phyloP scores from a whole-genome alignment of 2,329 filamentous ascomycete genomes.

The Pseudogymnoascus sp. region DNA sequence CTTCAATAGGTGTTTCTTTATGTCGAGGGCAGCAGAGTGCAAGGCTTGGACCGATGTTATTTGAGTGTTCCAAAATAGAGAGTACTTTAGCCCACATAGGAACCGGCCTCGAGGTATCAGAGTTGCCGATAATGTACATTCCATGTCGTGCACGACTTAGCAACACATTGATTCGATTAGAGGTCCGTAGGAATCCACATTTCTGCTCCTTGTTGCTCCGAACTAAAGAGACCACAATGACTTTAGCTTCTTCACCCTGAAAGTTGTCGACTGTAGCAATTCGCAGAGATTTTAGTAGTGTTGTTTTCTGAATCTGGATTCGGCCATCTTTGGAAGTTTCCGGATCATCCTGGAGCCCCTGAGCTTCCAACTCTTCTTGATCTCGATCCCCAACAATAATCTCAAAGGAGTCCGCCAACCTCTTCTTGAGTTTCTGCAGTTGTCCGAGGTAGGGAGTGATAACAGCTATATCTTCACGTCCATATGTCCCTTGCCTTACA shows the following conservation, averaged over 20 bases:
- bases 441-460: slow-evolving; percentile 59
- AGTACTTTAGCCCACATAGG: slow-evolving; percentile 57
- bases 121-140: slow-evolving; percentile 63
- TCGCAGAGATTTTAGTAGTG: slow-evolving; percentile 32
- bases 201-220: slow-evolving; percentile 53
- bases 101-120: slow-evolving; percentile 46
- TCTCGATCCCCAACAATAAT: slow-evolving; percentile 59
- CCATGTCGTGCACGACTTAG: slow-evolving; percentile 59
- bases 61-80: slow-evolving; percentile 37
- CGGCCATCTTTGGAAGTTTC: slow-evolving; percentile 12
- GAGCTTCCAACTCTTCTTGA: slow-evolving; percentile 39
- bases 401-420: slow-evolving; percentile 42
- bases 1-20: slow-evolving; percentile 37
- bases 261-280: slow-evolving; percentile 66
- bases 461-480: slow-evolving; percentile 55
- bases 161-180: slow-evolving; percentile 62
- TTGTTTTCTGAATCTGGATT: slow-evolving; percentile 30
- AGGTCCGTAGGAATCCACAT: slow-evolving; percentile 57
- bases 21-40: slow-evolving; percentile 55
- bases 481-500: slow-evolving; percentile 55
- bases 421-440: slow-evolving; percentile 40
- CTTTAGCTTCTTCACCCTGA: slow-evolving; percentile 66
- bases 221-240: slow-evolving; percentile 62
- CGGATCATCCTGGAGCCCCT: slow-evolving; percentile 18
- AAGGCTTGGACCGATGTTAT: slow-evolving; percentile 42